Conservation (phyloP, 805 yeast species). For the Yarrowia sp. region DNA sequence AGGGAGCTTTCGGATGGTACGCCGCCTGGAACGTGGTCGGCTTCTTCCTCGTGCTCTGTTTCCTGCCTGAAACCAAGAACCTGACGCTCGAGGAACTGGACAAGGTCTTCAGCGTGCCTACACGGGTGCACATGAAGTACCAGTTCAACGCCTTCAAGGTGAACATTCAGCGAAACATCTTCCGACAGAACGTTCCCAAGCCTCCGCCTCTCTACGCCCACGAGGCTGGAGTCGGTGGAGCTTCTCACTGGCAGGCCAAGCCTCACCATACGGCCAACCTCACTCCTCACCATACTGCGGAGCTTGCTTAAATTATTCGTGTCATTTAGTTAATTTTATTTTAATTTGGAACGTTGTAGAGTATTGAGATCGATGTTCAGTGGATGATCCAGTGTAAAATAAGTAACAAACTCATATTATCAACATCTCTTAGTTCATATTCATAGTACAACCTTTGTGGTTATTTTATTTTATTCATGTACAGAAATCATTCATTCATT, state of each 20-base stretch:
- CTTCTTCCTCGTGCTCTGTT: slow-evolving; percentile 62
- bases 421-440: no score
- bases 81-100: slow-evolving; percentile 79
- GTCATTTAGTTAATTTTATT: slow-evolving; percentile 5
- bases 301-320: background rate
- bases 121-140: slow-evolving; percentile 60
- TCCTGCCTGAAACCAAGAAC: slow-evolving; percentile 71
- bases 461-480: no score
- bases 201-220: slow-evolving; percentile 37
- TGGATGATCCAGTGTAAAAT: no score
- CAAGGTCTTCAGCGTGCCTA: slow-evolving; percentile 68
- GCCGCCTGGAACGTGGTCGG: slow-evolving; percentile 86
- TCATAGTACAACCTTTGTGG: no score
- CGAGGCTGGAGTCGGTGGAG: slow-evolving; percentile 10
- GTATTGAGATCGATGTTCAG: no score
- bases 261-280: background rate
- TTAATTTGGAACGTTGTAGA: background rate
- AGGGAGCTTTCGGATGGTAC: slow-evolving; percentile 88
- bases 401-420: no score
- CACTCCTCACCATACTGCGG: background rate
- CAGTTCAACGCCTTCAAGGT: slow-evolving; percentile 51
- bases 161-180: slow-evolving; percentile 42
- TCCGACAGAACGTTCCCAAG: slow-evolving; percentile 42
- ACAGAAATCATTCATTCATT: no score
- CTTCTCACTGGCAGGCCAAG: background rate